Evolutionary conservation across 2,329 filamentous ascomycete genomes (phyloP).

Genomic region (Hypoxylon rubiginosum): DNA sequence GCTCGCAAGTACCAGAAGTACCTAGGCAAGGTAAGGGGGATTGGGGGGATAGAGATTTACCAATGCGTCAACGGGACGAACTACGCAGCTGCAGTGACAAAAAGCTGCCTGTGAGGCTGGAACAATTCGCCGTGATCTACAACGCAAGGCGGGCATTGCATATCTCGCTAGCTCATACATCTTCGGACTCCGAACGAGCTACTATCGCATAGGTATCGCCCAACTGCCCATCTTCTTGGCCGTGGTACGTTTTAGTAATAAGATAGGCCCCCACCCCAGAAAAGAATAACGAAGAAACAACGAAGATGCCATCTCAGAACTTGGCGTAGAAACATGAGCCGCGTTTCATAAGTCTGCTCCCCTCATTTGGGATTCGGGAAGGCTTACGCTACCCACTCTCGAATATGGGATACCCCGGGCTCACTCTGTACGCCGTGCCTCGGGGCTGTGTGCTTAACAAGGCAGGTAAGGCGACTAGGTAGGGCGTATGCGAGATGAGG

Average conservation of each 20-base stretch:
- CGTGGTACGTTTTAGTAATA: neutral
- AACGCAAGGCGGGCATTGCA: conserved; percentile 7
- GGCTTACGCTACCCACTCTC: neutral
- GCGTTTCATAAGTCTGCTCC: neutral
- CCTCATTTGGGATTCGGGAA: neutral
- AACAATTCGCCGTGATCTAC: conserved; percentile 17
- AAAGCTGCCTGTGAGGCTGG: conserved; percentile 7
- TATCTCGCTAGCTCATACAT: neutral
- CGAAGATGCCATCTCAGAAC: neutral
- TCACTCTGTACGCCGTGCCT: conserved; percentile 3
- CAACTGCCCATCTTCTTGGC: neutral
- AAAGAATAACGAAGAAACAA: neutral
- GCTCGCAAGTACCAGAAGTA: neutral
- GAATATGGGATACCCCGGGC: neutral
- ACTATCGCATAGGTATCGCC: neutral
- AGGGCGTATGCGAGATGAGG: conserved; percentile 9
- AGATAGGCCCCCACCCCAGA: neutral
- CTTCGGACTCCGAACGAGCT: conserved; percentile 4
- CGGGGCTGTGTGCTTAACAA: conserved; percentile 19
- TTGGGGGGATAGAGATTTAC: neutral
- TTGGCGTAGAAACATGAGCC: neutral
- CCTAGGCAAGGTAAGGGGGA: neutral
- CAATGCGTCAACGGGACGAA: neutral
- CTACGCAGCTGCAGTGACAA: neutral
- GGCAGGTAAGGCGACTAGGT: conserved; percentile 23